These are phyloP conservation scores for Backusella macrospora DNA, from an alignment of 192 early-diverging fungal genomes.

Conservation along the genomic window DNA sequence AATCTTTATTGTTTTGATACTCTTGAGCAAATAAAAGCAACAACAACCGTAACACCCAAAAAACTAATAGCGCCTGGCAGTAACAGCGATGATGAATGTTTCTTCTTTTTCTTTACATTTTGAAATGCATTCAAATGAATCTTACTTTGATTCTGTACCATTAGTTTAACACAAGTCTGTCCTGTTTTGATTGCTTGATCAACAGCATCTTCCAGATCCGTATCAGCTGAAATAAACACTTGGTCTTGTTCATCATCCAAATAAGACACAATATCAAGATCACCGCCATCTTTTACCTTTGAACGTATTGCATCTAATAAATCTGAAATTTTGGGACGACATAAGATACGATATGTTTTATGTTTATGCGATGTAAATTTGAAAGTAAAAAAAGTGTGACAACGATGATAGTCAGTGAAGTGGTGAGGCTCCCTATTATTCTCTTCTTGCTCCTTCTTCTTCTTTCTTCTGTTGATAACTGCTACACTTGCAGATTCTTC, in stretches of 20 bases:
- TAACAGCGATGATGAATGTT: not conserved
- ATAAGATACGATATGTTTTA: not conserved
- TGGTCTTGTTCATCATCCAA: not conserved
- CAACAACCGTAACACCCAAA: not conserved
- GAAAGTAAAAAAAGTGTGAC: not conserved
- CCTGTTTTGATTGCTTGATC: conserved; percentile 11
- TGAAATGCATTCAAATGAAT: not conserved
- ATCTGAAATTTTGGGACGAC: not conserved
- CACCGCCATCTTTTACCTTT: not conserved
- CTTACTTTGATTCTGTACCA: not conserved
- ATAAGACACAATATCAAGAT: not conserved
- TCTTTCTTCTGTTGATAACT: not conserved
- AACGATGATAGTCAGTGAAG: not conserved
- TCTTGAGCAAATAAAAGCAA: not conserved
- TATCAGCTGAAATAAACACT: not conserved
- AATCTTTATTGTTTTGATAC: conserved; percentile 5
- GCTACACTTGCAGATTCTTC: not conserved
- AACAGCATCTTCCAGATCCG: not conserved
- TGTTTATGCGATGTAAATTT: not conserved
- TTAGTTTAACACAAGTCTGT: not conserved
- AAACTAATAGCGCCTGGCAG: not conserved
- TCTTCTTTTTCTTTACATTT: not conserved
- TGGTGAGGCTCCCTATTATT: not conserved
- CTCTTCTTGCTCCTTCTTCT: too few relatives aligned
- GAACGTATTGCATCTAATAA: not conserved